A percentile compares a stretch with the other conserved stretches of the same genome.
phyloP scores from a whole-genome alignment of 345 rosid genomes.

The Boechera divaricarpa region DNA sequence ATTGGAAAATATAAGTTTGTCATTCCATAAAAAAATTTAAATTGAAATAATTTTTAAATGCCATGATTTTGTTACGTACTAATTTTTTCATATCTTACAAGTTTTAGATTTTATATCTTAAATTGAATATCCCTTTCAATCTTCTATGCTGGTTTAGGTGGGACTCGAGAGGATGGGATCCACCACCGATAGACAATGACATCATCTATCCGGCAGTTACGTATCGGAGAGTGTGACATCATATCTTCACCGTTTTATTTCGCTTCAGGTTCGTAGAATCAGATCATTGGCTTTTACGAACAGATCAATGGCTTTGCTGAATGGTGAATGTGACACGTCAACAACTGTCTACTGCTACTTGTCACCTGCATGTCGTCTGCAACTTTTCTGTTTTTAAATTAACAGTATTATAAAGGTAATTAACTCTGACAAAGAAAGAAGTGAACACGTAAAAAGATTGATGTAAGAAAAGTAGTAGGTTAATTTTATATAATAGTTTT shows the following conservation, averaged over 20 bases:
- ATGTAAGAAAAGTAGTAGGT: background rate
- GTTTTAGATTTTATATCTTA: too few relatives aligned
- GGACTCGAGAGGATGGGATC: background rate
- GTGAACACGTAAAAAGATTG: constrained; percentile 12
- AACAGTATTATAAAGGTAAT: constrained; percentile 6
- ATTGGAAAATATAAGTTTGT: too few relatives aligned
- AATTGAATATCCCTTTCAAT: too few relatives aligned
- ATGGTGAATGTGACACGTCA: constrained; percentile 34
- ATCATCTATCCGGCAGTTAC: background rate
- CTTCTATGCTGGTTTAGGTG: too few relatives aligned
- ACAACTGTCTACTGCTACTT: constrained; percentile 38
- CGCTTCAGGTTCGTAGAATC: constrained; percentile 9
- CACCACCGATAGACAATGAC: background rate
- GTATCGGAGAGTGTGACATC: constrained; percentile 29
- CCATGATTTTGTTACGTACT: background rate
- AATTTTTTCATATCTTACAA: background rate
- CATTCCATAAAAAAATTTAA: too few relatives aligned
- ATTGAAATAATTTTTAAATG: background rate
- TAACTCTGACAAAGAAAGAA: constrained; percentile 15
- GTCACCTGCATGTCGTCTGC: constrained; percentile 37
- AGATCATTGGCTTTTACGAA: background rate
- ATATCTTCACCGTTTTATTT: constrained; percentile 24
- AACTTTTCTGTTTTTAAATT: background rate
- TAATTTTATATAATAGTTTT: constrained; percentile 6
- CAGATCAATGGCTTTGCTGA: constrained; percentile 2